Base-by-base conservation (phyloP, 805 yeast species). In the Wickerhamomyces rabaulensis region DNA sequence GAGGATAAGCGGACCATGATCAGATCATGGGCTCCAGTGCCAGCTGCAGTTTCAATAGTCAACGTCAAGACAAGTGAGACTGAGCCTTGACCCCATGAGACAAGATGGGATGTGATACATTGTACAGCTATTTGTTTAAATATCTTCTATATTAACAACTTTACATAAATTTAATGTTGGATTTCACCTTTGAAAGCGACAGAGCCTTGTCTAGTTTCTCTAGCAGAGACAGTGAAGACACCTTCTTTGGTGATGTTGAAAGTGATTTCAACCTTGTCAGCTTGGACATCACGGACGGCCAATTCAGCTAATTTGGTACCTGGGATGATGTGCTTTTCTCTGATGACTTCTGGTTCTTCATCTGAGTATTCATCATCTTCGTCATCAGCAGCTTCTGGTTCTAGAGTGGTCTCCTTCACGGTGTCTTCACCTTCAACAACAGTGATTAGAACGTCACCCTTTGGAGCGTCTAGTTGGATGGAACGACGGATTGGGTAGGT, bases 401-500 rank as follows among this genome's bases (percentile, higher is more conserved):
- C 96, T 40, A 88, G 66, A 56, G 82, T 82, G 50, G 88, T 87
- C 68, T 89, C 95, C 70, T 84, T 82, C 58, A 91, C 73, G 57
- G 86, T 79, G 63, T 91, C 79, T 66, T 84, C 84, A 67, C 94
- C 96, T 71, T 91, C 97, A 67, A 76, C 83, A 53, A 94, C 76
- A 63, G 83, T 82, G 51, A 94, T 66, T 45, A 81, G 70, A 39
- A 81, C 86, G 49, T 82, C 75, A 46, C 78, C 82, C 41, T 73
- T 76, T 52, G 75, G 73, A 43, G 83, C 82, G 53, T 78, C 74
- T 56, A 92, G 75, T 43, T 79, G 71, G 51, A 87, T 58, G 15
- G 88, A 71, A 69, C 84, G 87, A 70, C 88, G 86, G 62, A 88
- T 86, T 55, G 99, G 99, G 67, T 82, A 82, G 25, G 97, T 87